Percentiles rank a stretch among this genome's conserved stretches.
These are phyloP conservation scores for Leishmania tarentolae DNA, from an alignment of 208 protist species.

Conservation along the genomic window DNA sequence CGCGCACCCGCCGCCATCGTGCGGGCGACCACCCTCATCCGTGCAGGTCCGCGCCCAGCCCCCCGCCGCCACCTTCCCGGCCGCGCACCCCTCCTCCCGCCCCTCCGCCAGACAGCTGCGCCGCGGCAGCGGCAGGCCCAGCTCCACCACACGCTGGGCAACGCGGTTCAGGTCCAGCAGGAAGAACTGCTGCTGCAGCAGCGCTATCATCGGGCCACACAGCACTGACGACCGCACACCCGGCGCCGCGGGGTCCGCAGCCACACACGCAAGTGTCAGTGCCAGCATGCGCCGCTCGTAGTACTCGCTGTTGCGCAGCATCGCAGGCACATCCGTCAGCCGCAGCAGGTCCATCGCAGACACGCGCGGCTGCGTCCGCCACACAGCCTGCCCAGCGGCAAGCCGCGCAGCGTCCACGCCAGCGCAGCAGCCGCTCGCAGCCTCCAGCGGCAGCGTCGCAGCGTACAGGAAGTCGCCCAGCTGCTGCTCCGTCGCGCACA, in stretches of 20 bases:
- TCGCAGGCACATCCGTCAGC: constrained; percentile 26
- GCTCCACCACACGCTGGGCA: constrained; percentile 34
- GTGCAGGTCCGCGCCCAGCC: constrained; percentile 6
- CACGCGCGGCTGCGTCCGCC: constrained; percentile 34
- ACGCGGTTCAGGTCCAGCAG: constrained; percentile 40
- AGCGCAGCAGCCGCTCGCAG: constrained; percentile 1
- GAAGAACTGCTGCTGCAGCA: constrained; percentile 35
- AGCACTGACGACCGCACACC: too few species aligned
- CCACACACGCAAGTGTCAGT: constrained; percentile 26
- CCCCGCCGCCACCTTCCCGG: background rate
- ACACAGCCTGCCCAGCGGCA: constrained; percentile 27
- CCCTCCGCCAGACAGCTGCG: constrained; percentile 7
- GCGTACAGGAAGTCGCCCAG: constrained; percentile 38
- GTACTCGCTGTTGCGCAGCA: constrained; percentile 31
- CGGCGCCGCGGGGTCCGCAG: background rate
- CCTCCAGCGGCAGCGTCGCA: constrained; percentile 17
- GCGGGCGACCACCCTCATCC: background rate
- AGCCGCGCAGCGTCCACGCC: constrained; percentile 13
- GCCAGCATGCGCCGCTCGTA: constrained; percentile 41
- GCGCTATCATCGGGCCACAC: constrained; percentile 16
- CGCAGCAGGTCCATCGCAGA: constrained; percentile 46
- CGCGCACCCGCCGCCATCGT: background rate
- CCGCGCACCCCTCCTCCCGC: background rate
- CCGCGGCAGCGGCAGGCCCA: constrained; percentile 29
- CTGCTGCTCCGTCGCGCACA: constrained; percentile 28